Percentiles rank a stretch among this genome's conserved stretches.
These are phyloP conservation scores for Lactifluus pinguis DNA, from an alignment of 768 basidiomycete species.

Conservation along the genomic window DNA sequence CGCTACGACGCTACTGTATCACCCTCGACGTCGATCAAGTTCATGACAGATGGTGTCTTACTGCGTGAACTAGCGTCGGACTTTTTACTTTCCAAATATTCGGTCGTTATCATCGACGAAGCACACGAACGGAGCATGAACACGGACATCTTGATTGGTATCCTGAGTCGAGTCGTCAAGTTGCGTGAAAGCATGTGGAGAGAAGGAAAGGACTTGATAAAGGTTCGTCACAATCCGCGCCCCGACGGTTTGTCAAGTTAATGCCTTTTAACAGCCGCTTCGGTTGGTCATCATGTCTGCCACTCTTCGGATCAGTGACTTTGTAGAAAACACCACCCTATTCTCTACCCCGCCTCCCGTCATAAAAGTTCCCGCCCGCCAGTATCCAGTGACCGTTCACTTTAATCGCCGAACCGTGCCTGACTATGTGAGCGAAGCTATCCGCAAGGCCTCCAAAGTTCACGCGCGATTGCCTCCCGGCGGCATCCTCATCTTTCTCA, in stretches of 20 bases:
- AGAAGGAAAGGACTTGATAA: constrained; percentile 58
- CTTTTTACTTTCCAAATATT: constrained; percentile 90
- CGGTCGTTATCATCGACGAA: constrained; percentile 93
- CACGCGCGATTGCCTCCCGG: constrained; percentile 88
- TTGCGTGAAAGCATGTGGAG: constrained; percentile 87
- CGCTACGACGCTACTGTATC: constrained; percentile 94
- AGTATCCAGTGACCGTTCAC: constrained; percentile 92
- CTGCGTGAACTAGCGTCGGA: constrained; percentile 87
- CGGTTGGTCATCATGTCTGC: constrained; percentile 98
- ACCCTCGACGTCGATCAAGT: constrained; percentile 86
- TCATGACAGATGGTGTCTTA: constrained; percentile 98
- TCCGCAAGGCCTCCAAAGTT: constrained; percentile 86
- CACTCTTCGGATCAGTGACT: constrained; percentile 88
- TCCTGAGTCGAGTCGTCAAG: constrained; percentile 87
- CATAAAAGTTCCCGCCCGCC: constrained; percentile 81
- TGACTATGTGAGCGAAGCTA: constrained; percentile 86
- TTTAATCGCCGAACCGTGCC: constrained; percentile 80
- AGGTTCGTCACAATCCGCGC: constrained; percentile 36
- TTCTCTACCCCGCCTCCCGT: constrained; percentile 85
- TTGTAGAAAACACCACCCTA: constrained; percentile 73
- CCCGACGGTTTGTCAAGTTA: not conserved
- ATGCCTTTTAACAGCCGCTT: constrained; percentile 46
- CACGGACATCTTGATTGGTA: constrained; percentile 94
- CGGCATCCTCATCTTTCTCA: constrained; percentile 88
- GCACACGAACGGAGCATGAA: constrained; percentile 98